These are phyloP conservation scores for Trametes sp. DNA, from an alignment of 1,284 basidiomycete species.

Conservation along the genomic window DNA sequence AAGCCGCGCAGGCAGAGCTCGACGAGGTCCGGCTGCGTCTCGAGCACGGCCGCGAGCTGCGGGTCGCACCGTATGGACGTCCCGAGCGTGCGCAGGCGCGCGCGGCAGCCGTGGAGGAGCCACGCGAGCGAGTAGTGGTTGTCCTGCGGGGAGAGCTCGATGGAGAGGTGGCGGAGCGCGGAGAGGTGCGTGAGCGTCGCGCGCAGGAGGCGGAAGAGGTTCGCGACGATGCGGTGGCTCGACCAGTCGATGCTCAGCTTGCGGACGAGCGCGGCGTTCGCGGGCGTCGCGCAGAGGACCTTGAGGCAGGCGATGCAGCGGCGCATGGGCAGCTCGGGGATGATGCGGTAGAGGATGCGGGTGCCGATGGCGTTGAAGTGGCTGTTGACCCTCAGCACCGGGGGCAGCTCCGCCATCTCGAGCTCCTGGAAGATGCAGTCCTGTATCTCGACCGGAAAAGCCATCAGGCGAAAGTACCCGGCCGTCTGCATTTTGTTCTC, in stretches of 20 bases:
- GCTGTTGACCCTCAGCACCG: constrained; percentile 44
- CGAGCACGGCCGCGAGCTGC: constrained; percentile 58
- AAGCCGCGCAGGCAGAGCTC: constrained; percentile 64
- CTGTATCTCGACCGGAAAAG: constrained; percentile 59
- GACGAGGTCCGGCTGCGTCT: constrained; percentile 53
- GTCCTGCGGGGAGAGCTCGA: constrained; percentile 55
- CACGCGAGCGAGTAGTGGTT: constrained; percentile 50
- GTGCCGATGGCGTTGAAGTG: constrained; percentile 49
- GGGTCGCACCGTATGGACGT: constrained; percentile 60
- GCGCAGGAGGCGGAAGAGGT: constrained; percentile 58
- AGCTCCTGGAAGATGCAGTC: constrained; percentile 52
- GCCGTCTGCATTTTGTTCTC: constrained; percentile 2
- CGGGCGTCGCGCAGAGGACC: constrained; percentile 46
- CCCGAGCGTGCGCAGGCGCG: constrained; percentile 53
- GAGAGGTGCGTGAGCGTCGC: constrained; percentile 49
- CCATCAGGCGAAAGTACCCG: constrained; percentile 27
- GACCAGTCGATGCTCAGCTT: constrained; percentile 52
- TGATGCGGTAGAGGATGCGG: constrained; percentile 55
- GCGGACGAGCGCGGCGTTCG: constrained; percentile 50
- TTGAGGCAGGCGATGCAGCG: constrained; percentile 49
- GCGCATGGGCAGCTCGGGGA: constrained; percentile 45
- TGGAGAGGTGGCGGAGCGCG: constrained; percentile 50
- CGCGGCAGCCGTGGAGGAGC: constrained; percentile 51
- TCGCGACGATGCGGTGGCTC: constrained; percentile 43
- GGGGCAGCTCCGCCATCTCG: constrained; percentile 36